Evolutionary conservation across 2,329 filamentous ascomycete species (phyloP).

Genomic region (Arthrobotrys musiformis): DNA sequence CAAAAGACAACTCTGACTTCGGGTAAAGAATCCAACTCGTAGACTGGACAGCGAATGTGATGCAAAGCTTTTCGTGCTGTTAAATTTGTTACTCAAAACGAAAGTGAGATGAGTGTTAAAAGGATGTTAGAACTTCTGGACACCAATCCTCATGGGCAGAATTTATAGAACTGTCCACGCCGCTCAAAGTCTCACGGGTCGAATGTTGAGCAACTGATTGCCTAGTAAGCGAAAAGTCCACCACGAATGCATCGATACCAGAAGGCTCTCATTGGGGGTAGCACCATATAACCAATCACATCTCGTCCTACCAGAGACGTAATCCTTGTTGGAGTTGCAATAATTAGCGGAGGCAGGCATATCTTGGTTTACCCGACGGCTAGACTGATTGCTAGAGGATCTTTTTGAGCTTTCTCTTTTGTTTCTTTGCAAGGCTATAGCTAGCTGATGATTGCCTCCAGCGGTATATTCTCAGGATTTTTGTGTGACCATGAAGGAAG

Average conservation of each 20-base stretch:
- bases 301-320: constrained; percentile 42
- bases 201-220: constrained; percentile 3
- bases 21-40: not conserved
- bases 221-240: not conserved
- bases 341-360: constrained; percentile 19
- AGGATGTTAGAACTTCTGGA: not conserved
- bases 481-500: constrained; percentile 5
- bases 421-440: not conserved
- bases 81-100: constrained; percentile 23
- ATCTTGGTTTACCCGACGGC: constrained; percentile 11
- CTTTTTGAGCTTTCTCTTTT: not conserved
- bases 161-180: constrained; percentile 36
- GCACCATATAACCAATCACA: constrained; percentile 40
- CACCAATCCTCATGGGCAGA: not conserved
- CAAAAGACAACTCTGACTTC: not conserved
- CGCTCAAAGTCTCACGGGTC: not conserved
- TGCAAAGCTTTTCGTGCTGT: constrained; percentile 31
- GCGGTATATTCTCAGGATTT: not conserved
- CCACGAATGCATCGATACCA: constrained; percentile 6
- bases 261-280: constrained; percentile 33
- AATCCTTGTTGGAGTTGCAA: constrained; percentile 44
- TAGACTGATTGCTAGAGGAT: constrained; percentile 1
- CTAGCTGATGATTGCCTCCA: not conserved
- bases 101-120: constrained; percentile 25
- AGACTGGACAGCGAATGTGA: constrained; percentile 10